These are phyloP conservation scores for Naematelia aurantialba DNA, from an alignment of 768 basidiomycete species.

Conservation along the genomic window DNA sequence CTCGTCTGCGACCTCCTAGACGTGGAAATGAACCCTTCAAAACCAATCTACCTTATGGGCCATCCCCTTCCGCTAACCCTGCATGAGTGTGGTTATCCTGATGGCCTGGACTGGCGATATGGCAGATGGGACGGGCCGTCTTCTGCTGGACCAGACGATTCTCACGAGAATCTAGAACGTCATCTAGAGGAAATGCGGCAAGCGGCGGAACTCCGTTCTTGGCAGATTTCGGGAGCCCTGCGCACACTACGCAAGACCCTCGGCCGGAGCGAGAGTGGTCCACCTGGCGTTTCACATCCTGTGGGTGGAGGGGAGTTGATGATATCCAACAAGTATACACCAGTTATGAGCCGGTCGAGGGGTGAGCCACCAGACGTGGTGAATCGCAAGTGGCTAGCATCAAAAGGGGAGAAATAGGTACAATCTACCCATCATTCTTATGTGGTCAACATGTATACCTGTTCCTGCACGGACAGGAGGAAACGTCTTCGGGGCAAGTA, in stretches of 20 bases:
- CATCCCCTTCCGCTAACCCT: slow-evolving; percentile 84
- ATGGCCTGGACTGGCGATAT: slow-evolving; percentile 64
- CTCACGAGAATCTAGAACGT: slow-evolving; percentile 26
- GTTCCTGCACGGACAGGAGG: slow-evolving; percentile 22
- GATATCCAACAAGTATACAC: slow-evolving; percentile 61
- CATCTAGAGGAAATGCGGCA: slow-evolving; percentile 25
- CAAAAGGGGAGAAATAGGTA: slow-evolving; percentile 1
- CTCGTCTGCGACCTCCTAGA: slow-evolving; percentile 73
- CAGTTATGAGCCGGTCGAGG: slow-evolving; percentile 64
- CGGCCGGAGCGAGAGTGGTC: slow-evolving; percentile 53
- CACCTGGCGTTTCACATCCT: slow-evolving; percentile 54
- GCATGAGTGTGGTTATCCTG: slow-evolving; percentile 80
- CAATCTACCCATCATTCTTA: slow-evolving; percentile 47
- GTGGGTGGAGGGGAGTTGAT: slow-evolving; percentile 70
- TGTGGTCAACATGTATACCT: slow-evolving; percentile 45
- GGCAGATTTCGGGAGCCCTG: slow-evolving; percentile 63
- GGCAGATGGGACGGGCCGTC: slow-evolving; percentile 53
- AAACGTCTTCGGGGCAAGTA: slow-evolving; percentile 3
- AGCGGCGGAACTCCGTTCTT: slow-evolving; percentile 52
- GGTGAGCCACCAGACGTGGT: slow-evolving; percentile 67
- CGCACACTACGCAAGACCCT: slow-evolving; percentile 63
- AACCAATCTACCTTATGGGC: slow-evolving; percentile 92
- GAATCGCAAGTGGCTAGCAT: slow-evolving; percentile 71
- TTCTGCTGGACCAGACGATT: slow-evolving; percentile 12
- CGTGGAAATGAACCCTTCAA: slow-evolving; percentile 54